Base-by-base conservation (phyloP, 2,329 filamentous ascomycete genomes). In the Cytospora leucostoma region DNA sequence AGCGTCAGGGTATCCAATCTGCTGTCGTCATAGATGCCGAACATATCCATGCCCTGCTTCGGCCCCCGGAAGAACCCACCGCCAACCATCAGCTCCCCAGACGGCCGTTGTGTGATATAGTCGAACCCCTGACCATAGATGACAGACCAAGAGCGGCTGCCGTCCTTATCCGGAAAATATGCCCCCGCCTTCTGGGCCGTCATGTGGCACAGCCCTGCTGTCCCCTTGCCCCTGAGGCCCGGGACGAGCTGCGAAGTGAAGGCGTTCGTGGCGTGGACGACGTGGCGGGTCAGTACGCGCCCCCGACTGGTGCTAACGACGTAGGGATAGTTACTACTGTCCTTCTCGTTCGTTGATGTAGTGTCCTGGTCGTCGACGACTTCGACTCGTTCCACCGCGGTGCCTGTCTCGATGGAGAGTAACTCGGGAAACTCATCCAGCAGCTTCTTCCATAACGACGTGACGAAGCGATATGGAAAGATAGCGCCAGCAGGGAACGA, bases 241-340 rank as follows among this genome's bases (percentile, higher is more conserved):
- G 84, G 82, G 3, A 87, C 68, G 1, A 87, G 77, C 57, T 84
- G 78, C 0, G 78, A 71, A 0, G 81, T 76, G 66, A 82, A 82
- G 6, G 75, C 83, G 65, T 88, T 87, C 1, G 84, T 88, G 8
- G 82, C 82, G 66, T 88, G 82, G 2, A 88, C 75, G 1, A 88
- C 74, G 59, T 87, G 79, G 0, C 74, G 73, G 8, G 82, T 76
- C 4, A 69, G 70, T 38, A 87, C 74, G 0, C 50, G 66, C 2
- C 83, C 83, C 7, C 79, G 74, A 0, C 67, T 59, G 1, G 84
- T 86, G 5, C 74, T 67, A 6, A 87, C 68, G 1, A 72, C 70
- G 68, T 81, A 83, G 2, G 73, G 77, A 5, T 71, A 64, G 0
- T 1, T 55, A n/a, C 17, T 21, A 10, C 56, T 21, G 1, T 53